phyloP scores from a whole-genome alignment of 2,329 filamentous ascomycete genomes.

The Alternaria conjuncta region DNA sequence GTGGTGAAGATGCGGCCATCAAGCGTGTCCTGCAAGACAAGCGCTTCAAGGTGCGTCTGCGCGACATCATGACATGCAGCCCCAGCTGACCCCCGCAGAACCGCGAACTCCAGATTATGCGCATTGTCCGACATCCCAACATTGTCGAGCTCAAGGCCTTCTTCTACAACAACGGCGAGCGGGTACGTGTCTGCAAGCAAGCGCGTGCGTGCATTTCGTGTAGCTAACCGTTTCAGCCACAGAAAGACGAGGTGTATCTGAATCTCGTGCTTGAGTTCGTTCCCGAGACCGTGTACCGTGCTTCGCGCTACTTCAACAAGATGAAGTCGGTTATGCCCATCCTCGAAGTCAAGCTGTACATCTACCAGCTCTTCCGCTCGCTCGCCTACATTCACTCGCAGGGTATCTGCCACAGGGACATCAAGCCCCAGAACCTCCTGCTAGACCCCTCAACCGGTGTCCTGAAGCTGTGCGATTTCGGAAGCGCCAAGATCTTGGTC shows the following conservation, averaged over 20 bases:
- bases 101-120: slow-evolving; percentile 98
- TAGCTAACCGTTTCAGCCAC: slow-evolving; percentile 43
- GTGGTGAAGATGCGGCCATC: slow-evolving; percentile 97
- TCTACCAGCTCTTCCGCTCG: slow-evolving; percentile 98
- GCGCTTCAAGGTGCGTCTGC: slow-evolving; percentile 85
- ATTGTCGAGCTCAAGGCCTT: slow-evolving; percentile 99
- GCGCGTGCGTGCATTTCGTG: slow-evolving; percentile 19
- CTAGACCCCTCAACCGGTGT: slow-evolving; percentile 90
- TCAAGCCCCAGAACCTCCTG: slow-evolving; percentile 97
- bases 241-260: slow-evolving; percentile 94
- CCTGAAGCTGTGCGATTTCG: slow-evolving; percentile 97
- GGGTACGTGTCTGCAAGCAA: slow-evolving; percentile 65
- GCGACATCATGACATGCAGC: slow-evolving; percentile 18
- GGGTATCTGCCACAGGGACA: slow-evolving; percentile 98
- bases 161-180: slow-evolving; percentile 98
- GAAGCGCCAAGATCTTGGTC: slow-evolving; percentile 96
- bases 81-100: slow-evolving; percentile 67
- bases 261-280: slow-evolving; percentile 98
- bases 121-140: slow-evolving; percentile 97
- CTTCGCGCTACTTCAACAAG: slow-evolving; percentile 99
- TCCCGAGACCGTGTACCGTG: slow-evolving; percentile 96
- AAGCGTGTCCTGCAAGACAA: slow-evolving; percentile 99
- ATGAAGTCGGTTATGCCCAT: slow-evolving; percentile 99
- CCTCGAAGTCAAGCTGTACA: slow-evolving; percentile 98
- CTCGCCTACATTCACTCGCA: slow-evolving; percentile 99